A percentile compares a stretch with the other conserved stretches of the same genome.
Evolutionary conservation across 129 eudicot genomes (phyloP).

Genomic region (Glebionis coronaria): DNA sequence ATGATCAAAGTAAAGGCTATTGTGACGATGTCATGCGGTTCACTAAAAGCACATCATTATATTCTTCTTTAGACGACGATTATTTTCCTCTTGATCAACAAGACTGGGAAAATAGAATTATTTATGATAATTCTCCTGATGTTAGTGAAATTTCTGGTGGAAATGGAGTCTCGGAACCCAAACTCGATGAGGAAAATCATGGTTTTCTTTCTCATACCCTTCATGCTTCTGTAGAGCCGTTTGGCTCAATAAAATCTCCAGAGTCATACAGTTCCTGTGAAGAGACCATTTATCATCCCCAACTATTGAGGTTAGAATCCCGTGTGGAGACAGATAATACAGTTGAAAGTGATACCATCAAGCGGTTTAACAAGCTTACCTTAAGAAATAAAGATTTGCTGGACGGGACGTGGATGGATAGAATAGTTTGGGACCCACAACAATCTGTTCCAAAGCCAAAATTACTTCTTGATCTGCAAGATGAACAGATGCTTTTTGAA

Average conservation of each 20-base stretch:
- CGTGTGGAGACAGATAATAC: slow-evolving; percentile 40
- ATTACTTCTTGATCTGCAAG: slow-evolving; percentile 84
- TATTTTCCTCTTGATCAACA: slow-evolving; percentile 82
- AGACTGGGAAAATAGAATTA: slow-evolving; percentile 84
- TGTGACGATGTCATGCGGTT: slow-evolving; percentile 36
- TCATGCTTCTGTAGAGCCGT: slow-evolving; percentile 54
- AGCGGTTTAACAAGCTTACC: slow-evolving; percentile 67
- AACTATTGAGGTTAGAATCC: slow-evolving; percentile 76
- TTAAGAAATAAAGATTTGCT: slow-evolving; percentile 65
- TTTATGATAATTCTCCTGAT: slow-evolving; percentile 72
- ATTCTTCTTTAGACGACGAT: slow-evolving; percentile 10
- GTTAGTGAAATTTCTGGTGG: slow-evolving; percentile 45
- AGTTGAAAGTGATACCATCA: slow-evolving; percentile 48
- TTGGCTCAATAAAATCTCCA: slow-evolving; percentile 50
- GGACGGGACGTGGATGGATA: slow-evolving; percentile 86
- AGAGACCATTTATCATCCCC: slow-evolving; percentile 62
- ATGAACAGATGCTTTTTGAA: slow-evolving; percentile 95
- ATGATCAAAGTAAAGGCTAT: slow-evolving; percentile 44
- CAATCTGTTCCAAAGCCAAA: slow-evolving; percentile 61
- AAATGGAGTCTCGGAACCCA: slow-evolving; percentile 78
- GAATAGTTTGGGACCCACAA: slow-evolving; percentile 77
- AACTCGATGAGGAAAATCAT: slow-evolving; percentile 43
- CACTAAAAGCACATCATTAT: slow-evolving; percentile 4
- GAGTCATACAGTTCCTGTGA: slow-evolving; percentile 28
- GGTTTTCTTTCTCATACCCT: slow-evolving; percentile 28